Evolutionary conservation across 2,329 filamentous ascomycete genomes (phyloP), one percentile per base, ranked within the genome.

Genomic region (Paecilomyces sp.): DNA sequence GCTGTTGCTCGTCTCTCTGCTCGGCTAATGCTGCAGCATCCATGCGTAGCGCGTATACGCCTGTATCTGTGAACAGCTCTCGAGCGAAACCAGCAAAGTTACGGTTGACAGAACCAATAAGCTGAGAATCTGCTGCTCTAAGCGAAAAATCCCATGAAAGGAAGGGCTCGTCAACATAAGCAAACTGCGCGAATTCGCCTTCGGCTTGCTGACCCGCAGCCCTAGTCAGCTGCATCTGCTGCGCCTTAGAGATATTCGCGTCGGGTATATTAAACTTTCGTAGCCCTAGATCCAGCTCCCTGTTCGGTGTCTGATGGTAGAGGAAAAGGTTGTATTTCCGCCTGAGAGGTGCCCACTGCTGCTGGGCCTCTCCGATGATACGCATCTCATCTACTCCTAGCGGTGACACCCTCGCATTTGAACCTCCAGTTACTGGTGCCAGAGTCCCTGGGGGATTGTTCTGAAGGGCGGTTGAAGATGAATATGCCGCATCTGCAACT

Each of bases 301-400:
- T 57, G 22, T 71, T 67, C 3, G 77, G 74, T 2, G 79, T 70
- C 30, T 79, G 72, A 24, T 84, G 79, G 57, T 82, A 81, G n/a
- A 84, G 79, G 68, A 86, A 88, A 15, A 88, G 74, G 63, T 87
- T 85, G 73, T 88, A 88, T 68, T 87, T 88, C 25, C 85, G 75
- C 36, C 85, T 76, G 5, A 87, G 66, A 0, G 82, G 83, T 1
- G 84, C 84, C 85, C 85, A 88, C 69, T 85, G 79, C 65, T 86
- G 84, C 64, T 87, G 84, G 47, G 83, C 81, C 72, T 86, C 83
- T 33, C 85, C 85, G 61, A 88, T 83, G 25, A 88, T 79, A 30
- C 82, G 80, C 85, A 88, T 87, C 8, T 84, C 76, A 2, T 77
- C 76, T 18, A 85, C 65, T n/a, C 77, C 75, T 5, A 86, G 69